Percentiles rank a stretch among this genome's conserved stretches.
These are phyloP conservation scores for Lotmaria passim DNA, from an alignment of 208 protist species.

Conservation along the genomic window DNA sequence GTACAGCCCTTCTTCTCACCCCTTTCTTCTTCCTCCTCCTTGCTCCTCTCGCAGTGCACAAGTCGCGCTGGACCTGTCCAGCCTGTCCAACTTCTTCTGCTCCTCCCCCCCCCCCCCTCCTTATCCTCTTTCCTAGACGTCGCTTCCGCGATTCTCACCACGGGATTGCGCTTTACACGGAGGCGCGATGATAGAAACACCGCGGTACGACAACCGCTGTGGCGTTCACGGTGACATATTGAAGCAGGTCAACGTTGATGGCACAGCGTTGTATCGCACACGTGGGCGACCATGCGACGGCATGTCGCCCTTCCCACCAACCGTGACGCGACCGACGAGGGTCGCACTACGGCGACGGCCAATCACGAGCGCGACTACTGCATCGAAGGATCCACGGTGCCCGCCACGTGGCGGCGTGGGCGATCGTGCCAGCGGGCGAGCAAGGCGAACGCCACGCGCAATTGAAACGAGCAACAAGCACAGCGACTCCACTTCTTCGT, in stretches of 20 bases:
- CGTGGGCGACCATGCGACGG: constrained; percentile 50
- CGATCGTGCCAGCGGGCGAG: neutral
- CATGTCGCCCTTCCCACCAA: constrained; percentile 15
- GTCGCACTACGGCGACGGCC: neutral
- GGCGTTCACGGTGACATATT: constrained; percentile 46
- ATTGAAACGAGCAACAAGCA: too few relatives aligned
- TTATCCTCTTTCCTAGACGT: too few relatives aligned
- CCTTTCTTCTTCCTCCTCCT: too few relatives aligned
- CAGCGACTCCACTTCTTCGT: too few relatives aligned
- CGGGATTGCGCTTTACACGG: too few relatives aligned
- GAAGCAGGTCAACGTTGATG: constrained; percentile 41
- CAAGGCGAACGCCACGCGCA: too few relatives aligned
- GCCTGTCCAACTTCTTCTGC: too few relatives aligned
- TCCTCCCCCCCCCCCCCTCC: too few relatives aligned
- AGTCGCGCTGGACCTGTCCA: too few relatives aligned
- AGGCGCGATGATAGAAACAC: constrained; percentile 25
- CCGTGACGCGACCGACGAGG: neutral
- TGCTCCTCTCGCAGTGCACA: too few relatives aligned
- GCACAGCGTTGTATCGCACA: constrained; percentile 46
- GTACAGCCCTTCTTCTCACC: too few relatives aligned
- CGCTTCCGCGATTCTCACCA: too few relatives aligned
- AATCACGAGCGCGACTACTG: neutral
- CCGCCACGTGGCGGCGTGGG: neutral
- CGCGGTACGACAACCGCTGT: constrained; percentile 59
- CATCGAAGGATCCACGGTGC: neutral